Evolutionary conservation across 1,284 basidiomycete species (phyloP), one percentile per base, ranked within the genome.

Genomic region (Boletus putidus): DNA sequence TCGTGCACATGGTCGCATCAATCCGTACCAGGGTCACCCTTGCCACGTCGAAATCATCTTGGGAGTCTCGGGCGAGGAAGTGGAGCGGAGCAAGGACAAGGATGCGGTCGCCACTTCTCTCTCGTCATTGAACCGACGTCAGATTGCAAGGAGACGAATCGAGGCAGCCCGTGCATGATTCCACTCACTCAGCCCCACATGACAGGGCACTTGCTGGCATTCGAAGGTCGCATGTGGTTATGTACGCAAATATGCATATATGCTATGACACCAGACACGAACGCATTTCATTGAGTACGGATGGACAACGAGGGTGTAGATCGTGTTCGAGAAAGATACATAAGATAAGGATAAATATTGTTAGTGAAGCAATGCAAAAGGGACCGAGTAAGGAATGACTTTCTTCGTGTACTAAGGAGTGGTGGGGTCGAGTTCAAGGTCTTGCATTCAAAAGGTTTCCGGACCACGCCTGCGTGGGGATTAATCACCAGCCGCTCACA

Each of bases 41-140:
- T 91, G 88, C 78, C 97, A 99, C 76, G 91, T 99, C 68, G 97
- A 99, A 76, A 85, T 97, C 75, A 93, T 97, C 75, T 87, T 97
- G 63, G 81, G 86, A 55, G 88, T 87, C 62, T 78, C 85, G 53
- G 87, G 89, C 52, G 85, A 84, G 64, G 88, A 94, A 77, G 92
- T 97, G 53, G 91, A 96, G 80, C 90, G 92, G 76, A 87, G 87
- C 74, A 93, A 91, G 74, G 92, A 95, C 79, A 88, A 90, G 75
- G 83, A 86, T 59, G 80, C 81, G 57, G 74, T 80, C 58, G 73
- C 75, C 40, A 68, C 75, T 27, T 67, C 82, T 29, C 76, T 91
- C 53, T 68, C 79, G 48, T 88, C 87, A 58, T 77, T 92, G 62
- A 92, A 92, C 82, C 82, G 90, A 75, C 80, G 90, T 76, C 91